Base-by-base conservation (phyloP, 345 rosid genomes). In the Linum lewisii region DNA sequence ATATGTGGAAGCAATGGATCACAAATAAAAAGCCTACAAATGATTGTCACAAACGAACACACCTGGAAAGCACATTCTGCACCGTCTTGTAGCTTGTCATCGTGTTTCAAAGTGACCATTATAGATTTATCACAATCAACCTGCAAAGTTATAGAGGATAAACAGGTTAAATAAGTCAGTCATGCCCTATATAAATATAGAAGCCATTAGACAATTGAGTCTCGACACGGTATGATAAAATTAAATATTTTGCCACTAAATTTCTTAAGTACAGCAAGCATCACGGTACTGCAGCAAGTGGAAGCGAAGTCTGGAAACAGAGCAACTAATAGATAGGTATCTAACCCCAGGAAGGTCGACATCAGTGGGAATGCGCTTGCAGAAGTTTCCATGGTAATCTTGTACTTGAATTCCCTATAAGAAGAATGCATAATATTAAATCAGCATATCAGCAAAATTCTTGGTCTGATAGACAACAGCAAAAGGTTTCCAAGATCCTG, bases 51-150 rank as follows among this genome's bases (percentile, higher is more conserved):
- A 54, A 22, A 57, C 70, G 57, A 63, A 49, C 47, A 49, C 58
- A 92, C 98, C 98, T 92, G 98, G 68, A 92, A 92, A 73, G 81
- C 82, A 75, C 87, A 84, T 80, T 88, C 98, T 13, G 94, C 73
- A 51, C 95, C 97, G 75, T 92, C 98, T 68, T 84, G 95, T 69
- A 92, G 78, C 75, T 88, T 92, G 64, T 92, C 98, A 67, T 88
- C 98, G 70, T 92, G 95, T 75, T 92, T 92, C 70, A 92, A 65
- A 19, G 92, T 81, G 71, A 93, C 97, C 95, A 90, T 76, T 36
- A 93, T 70, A 66, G 92, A 77, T 86, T 94, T 90, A 80, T 90
- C 94, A 69, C 84, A 85, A 72, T 93, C 97, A 72, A 87, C 87
- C 85, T 93, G 94, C 77, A 79, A 13, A 42, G 47, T 60, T 15